Evolutionary conservation across 2,329 filamentous ascomycete genomes (phyloP).

Genomic region (Pseudogymnoascus sp.): DNA sequence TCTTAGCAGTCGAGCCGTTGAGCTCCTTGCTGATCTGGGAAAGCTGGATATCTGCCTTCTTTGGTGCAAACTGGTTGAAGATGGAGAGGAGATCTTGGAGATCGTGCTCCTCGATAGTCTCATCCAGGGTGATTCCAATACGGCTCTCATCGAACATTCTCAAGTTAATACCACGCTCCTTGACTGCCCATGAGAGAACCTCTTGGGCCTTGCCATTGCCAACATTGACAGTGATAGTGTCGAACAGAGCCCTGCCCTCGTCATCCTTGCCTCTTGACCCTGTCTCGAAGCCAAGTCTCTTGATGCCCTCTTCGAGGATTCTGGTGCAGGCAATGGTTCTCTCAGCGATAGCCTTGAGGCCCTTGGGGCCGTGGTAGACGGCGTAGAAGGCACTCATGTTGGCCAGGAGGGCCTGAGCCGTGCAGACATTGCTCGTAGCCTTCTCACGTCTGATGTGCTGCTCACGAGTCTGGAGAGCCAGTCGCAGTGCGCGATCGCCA

Average conservation of each 20-base stretch:
- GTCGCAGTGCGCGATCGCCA: slow-evolving; percentile 69
- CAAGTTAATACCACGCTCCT: slow-evolving; percentile 50
- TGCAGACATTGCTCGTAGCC: slow-evolving; percentile 96
- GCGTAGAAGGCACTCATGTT: slow-evolving; percentile 97
- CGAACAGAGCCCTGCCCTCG: slow-evolving; percentile 58
- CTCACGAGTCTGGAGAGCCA: slow-evolving; percentile 86
- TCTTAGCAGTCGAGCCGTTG: slow-evolving; percentile 30
- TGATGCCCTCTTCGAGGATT: slow-evolving; percentile 57
- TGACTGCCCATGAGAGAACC: slow-evolving; percentile 43
- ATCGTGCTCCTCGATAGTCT: slow-evolving; percentile 54
- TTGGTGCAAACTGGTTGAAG: slow-evolving; percentile 36
- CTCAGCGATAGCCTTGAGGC: slow-evolving; percentile 75
- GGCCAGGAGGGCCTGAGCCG: slow-evolving; percentile 83
- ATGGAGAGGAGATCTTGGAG: slow-evolving; percentile 49
- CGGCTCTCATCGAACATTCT: slow-evolving; percentile 51
- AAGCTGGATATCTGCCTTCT: slow-evolving; percentile 21
- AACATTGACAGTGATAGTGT: slow-evolving; percentile 66
- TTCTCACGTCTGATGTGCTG: slow-evolving; percentile 96
- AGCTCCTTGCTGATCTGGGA: slow-evolving; percentile 38
- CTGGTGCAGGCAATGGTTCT: slow-evolving; percentile 64
- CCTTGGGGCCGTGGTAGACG: slow-evolving; percentile 82
- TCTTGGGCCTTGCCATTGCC: slow-evolving; percentile 42
- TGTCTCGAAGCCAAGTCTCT: slow-evolving; percentile 55
- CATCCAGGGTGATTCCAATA: slow-evolving; percentile 71
- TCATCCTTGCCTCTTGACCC: slow-evolving; percentile 47